Evolutionary conservation across 164 flowering plant genomes (phyloP).

Genomic region (Tinospora cordifolia): DNA sequence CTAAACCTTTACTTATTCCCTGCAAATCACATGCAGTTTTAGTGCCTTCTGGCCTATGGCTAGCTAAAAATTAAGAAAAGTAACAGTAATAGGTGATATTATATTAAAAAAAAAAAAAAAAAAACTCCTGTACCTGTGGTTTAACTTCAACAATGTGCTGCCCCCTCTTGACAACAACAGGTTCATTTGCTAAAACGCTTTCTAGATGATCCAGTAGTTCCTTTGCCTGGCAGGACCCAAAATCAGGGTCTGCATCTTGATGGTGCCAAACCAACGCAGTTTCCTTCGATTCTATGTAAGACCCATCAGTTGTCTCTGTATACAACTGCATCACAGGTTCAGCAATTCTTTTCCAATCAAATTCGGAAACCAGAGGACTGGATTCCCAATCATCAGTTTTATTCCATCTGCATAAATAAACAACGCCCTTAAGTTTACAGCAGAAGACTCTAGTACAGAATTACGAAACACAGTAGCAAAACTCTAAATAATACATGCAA

Average conservation of each 20-base stretch:
- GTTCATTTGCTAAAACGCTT: conserved; percentile 64
- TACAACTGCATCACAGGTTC: conserved; percentile 63
- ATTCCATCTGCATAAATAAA: conserved; percentile 43
- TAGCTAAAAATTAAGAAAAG: not conserved
- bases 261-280: conserved; percentile 76
- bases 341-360: conserved; percentile 63
- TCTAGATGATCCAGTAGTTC: conserved; percentile 63
- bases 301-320: conserved; percentile 73
- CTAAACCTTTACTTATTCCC: conserved; percentile 79
- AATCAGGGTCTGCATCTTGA: conserved; percentile 74
- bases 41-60: not conserved
- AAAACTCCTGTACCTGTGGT: conserved; percentile 43
- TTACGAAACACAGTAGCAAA: not conserved
- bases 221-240: conserved; percentile 68
- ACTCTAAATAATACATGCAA: not conserved
- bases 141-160: conserved; percentile 73
- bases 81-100: no score
- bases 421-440: not conserved
- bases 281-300: conserved; percentile 52
- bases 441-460: not conserved
- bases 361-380: conserved; percentile 26
- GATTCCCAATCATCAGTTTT: conserved; percentile 47
- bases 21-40: conserved; percentile 18
- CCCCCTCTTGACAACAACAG: conserved; percentile 61
- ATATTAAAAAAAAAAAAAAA: no score